Percentiles rank a stretch among this genome's conserved stretches.
phyloP scores from a whole-genome alignment of 2,329 filamentous ascomycete species.

The Taxawa tesnikishii region DNA sequence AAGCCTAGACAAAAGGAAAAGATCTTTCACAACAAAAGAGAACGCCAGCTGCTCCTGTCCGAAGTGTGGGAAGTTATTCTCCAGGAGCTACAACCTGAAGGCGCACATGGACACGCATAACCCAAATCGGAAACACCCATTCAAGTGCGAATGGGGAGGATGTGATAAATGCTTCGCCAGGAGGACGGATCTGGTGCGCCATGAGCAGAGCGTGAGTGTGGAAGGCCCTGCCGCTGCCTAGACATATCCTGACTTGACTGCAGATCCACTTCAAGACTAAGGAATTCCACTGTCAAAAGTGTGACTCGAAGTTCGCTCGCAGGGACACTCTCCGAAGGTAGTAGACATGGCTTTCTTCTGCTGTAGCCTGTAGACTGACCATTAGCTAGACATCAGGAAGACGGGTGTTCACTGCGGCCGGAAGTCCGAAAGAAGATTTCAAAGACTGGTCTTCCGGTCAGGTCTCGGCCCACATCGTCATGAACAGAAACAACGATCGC shows the following conservation, averaged over 20 bases:
- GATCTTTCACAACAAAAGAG: conserved; percentile 36
- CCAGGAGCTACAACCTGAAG: conserved; percentile 74
- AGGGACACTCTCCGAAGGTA: conserved; percentile 79
- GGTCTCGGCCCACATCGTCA: too few relatives aligned
- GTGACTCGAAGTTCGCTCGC: conserved; percentile 58
- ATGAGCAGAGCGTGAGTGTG: conserved; percentile 42
- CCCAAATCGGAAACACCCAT: conserved; percentile 56
- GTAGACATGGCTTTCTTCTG: too few relatives aligned
- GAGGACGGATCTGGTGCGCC: conserved; percentile 61
- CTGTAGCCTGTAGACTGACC: too few relatives aligned
- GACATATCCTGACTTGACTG: conserved; percentile 44
- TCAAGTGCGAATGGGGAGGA: conserved; percentile 50
- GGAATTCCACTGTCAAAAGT: conserved; percentile 59
- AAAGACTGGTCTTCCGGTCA: too few relatives aligned
- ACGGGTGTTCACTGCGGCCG: too few relatives aligned
- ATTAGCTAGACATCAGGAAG: too few relatives aligned
- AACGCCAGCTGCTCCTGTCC: conserved; percentile 63
- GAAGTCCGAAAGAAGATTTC: too few relatives aligned
- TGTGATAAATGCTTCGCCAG: conserved; percentile 71
- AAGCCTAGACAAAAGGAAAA: conserved; percentile 11
- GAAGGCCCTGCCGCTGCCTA: too few relatives aligned
- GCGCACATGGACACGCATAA: conserved; percentile 80
- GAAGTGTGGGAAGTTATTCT: conserved; percentile 67
- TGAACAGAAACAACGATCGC: too few relatives aligned
- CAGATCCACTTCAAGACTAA: conserved; percentile 65